phyloP scores from a whole-genome alignment of 345 rosid species.

The Moricandia moricandioides region DNA sequence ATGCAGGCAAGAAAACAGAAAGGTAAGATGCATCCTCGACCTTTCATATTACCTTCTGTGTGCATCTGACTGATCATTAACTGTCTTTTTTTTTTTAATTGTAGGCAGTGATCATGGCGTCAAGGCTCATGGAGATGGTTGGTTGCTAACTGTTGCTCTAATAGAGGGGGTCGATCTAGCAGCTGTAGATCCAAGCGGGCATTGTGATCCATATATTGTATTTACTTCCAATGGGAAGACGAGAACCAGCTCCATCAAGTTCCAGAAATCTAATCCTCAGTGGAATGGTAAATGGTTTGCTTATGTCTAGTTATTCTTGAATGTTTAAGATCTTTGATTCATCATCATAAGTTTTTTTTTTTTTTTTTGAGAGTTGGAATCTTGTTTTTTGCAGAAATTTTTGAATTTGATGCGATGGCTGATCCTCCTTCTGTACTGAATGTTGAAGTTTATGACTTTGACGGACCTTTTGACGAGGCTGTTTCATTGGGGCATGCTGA shows the following conservation, averaged over 20 bases:
- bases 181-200: slow-evolving; percentile 86
- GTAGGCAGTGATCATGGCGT: slow-evolving; percentile 92
- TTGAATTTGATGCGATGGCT: slow-evolving; percentile 95
- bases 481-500: slow-evolving; percentile 81
- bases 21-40: slow-evolving; percentile 42
- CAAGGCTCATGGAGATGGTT: slow-evolving; percentile 96
- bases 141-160: slow-evolving; percentile 91
- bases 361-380: slow-evolving; percentile 22
- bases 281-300: slow-evolving; percentile 75
- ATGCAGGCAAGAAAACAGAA: slow-evolving; percentile 82
- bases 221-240: slow-evolving; percentile 88
- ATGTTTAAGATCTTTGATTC: slow-evolving; percentile 4
- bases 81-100: slow-evolving; percentile 1
- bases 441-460: slow-evolving; percentile 88
- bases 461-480: slow-evolving; percentile 92
- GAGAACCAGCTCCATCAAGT: slow-evolving; percentile 92
- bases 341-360: not conserved
- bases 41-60: slow-evolving; percentile 8
- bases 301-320: slow-evolving; percentile 8
- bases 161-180: slow-evolving; percentile 83
- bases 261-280: slow-evolving; percentile 77
- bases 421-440: slow-evolving; percentile 95
- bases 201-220: slow-evolving; percentile 89
- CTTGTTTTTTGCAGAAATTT: slow-evolving; percentile 70
- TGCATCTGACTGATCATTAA: slow-evolving; percentile 14